These are phyloP conservation scores for Phalaenopsis aphrodite DNA, from an alignment of 106 monocot genomes.

Conservation along the genomic window DNA sequence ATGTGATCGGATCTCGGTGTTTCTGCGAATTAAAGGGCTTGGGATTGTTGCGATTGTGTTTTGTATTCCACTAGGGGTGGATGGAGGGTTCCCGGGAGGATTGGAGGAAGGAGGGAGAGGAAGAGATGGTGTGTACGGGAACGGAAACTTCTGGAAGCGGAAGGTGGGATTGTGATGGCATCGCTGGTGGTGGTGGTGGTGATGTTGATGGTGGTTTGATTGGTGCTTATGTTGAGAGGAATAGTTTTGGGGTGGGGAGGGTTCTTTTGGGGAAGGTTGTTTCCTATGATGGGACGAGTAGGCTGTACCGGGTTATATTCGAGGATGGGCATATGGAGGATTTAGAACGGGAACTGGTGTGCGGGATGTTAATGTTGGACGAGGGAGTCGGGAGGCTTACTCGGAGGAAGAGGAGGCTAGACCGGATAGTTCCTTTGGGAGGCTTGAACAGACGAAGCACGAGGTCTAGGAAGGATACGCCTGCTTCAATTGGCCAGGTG, in stretches of 20 bases:
- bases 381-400: conserved; percentile 27
- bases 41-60: background rate
- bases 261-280: conserved; percentile 48
- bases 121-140: background rate
- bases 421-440: conserved; percentile 25
- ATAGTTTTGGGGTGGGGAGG: conserved; percentile 1
- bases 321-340: conserved; percentile 47
- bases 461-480: conserved; percentile 13
- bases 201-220: conserved; percentile 13
- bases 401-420: conserved; percentile 62
- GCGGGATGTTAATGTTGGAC: conserved; percentile 18
- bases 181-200: too few relatives aligned
- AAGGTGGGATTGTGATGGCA: background rate
- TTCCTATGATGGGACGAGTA: conserved; percentile 20
- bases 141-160: conserved; percentile 2
- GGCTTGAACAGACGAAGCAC: conserved; percentile 17
- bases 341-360: conserved; percentile 23
- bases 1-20: background rate
- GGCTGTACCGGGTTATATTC: conserved; percentile 28
- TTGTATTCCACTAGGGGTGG: background rate
- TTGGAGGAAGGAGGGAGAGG: background rate
- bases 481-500: background rate
- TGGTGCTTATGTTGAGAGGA: conserved; percentile 47
- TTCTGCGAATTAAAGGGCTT: background rate
- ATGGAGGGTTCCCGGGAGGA: background rate